Conservation (phyloP, 108 stramenopile species). For the Nitzschia palea region DNA sequence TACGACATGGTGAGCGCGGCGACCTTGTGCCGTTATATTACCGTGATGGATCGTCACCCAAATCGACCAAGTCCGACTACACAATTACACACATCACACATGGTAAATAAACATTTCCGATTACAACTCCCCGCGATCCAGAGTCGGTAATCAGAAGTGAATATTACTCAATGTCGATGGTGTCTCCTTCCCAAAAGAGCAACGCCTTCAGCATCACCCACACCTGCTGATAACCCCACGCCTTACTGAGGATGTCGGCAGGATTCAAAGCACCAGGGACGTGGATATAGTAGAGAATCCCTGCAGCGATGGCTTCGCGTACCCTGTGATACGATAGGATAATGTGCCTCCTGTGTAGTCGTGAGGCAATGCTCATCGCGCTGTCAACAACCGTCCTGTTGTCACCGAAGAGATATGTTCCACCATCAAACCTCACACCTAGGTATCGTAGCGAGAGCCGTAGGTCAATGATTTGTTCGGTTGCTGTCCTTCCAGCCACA, state of each 20-base stretch:
- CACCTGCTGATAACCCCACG: too few relatives aligned
- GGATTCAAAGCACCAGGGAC: background rate
- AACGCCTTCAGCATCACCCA: too few relatives aligned
- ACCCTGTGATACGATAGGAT: constrained; percentile 8
- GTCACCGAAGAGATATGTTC: constrained; percentile 8
- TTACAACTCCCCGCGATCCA: too few relatives aligned
- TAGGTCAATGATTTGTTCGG: constrained; percentile 19
- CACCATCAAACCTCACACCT: constrained; percentile 2
- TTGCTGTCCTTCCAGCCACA: constrained; percentile 15
- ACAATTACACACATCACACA: too few relatives aligned
- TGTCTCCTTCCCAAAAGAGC: too few relatives aligned
- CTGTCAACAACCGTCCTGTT: constrained; percentile 16
- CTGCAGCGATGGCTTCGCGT: constrained; percentile 11
- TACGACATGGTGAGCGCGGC: too few relatives aligned
- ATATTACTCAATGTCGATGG: too few relatives aligned
- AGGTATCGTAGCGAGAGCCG: constrained; percentile 19
- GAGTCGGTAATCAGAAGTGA: too few relatives aligned
- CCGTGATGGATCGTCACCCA: too few relatives aligned
- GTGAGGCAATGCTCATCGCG: background rate
- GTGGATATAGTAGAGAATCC: background rate
- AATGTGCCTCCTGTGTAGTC: constrained; percentile 8
- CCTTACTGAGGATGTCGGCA: constrained; percentile 5
- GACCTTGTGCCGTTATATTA: too few relatives aligned
- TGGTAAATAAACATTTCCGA: too few relatives aligned
- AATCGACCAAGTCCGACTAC: too few relatives aligned